A percentile compares a stretch with the other conserved stretches of the same genome.
Conservation (phyloP, 257 asterid genomes). For the Przewalskia tangutica region DNA sequence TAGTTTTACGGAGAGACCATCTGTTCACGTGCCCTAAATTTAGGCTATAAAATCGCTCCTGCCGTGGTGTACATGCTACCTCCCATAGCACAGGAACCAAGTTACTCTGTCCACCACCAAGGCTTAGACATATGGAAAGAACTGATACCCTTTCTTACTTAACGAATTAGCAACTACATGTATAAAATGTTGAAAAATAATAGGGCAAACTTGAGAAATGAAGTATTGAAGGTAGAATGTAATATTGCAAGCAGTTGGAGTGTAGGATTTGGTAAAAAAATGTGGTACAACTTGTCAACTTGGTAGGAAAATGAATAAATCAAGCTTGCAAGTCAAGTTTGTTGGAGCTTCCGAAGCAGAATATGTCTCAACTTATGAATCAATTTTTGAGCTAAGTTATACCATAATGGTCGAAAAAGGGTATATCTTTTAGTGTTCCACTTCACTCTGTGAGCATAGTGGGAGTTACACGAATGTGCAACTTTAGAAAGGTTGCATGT, state of each 20-base stretch:
- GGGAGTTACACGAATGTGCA: neutral
- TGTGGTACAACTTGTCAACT: neutral
- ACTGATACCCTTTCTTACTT: neutral
- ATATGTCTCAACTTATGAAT: neutral
- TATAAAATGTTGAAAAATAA: neutral
- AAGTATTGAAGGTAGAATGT: neutral
- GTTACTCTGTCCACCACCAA: too few species aligned
- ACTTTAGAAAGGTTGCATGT: neutral
- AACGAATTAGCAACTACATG: neutral
- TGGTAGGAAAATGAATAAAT: neutral
- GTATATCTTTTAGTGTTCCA: neutral
- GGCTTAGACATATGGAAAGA: too few species aligned
- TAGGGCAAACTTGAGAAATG: neutral
- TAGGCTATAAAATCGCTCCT: too few species aligned
- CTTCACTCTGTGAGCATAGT: neutral
- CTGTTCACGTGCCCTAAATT: too few species aligned
- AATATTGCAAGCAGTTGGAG: neutral
- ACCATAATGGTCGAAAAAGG: neutral
- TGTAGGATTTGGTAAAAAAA: neutral
- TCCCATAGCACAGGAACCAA: too few species aligned
- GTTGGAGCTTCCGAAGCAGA: neutral
- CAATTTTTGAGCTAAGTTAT: neutral
- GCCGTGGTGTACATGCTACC: too few species aligned
- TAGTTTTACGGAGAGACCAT: too few species aligned
- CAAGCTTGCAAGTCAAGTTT: neutral